These are phyloP conservation scores for Avena sativa DNA, from an alignment of 176 grass and related monocot genomes.

Conservation along the genomic window DNA sequence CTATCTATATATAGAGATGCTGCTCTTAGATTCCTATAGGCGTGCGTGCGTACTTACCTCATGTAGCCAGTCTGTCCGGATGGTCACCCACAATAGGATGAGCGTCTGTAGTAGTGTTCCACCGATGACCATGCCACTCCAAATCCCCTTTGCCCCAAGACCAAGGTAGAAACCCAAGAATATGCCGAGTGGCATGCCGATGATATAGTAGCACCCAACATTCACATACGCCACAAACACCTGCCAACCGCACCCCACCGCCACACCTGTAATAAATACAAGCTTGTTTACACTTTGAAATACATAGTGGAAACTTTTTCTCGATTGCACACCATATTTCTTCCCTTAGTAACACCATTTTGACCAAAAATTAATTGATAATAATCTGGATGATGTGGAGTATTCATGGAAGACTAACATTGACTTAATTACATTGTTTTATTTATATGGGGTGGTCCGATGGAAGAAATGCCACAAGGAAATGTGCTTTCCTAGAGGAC, in stretches of 20 bases:
- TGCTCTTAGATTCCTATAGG: neutral
- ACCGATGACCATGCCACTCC: neutral
- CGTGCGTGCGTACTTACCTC: neutral
- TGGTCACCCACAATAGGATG: neutral
- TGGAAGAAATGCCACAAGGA: too few species aligned
- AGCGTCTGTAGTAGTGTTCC: neutral
- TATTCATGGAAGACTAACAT: too few species aligned
- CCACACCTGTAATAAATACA: constrained; percentile 32
- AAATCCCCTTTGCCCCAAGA: constrained; percentile 39
- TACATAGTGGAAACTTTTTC: too few species aligned
- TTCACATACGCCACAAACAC: constrained; percentile 44
- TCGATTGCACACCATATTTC: too few species aligned
- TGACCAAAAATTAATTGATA: too few species aligned
- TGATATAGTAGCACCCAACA: constrained; percentile 42
- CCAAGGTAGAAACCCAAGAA: constrained; percentile 32
- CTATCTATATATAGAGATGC: neutral
- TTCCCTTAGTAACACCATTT: too few species aligned
- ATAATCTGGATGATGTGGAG: too few species aligned
- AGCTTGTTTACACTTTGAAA: too few species aligned
- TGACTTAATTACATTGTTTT: too few species aligned
- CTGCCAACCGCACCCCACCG: constrained; percentile 47
- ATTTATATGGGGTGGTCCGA: too few species aligned
- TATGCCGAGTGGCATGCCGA: constrained; percentile 39
- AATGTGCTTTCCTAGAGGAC: too few species aligned
- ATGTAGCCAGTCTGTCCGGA: neutral